phyloP scores from a whole-genome alignment of 176 grass and related monocot species.

The Avena sativa region DNA sequence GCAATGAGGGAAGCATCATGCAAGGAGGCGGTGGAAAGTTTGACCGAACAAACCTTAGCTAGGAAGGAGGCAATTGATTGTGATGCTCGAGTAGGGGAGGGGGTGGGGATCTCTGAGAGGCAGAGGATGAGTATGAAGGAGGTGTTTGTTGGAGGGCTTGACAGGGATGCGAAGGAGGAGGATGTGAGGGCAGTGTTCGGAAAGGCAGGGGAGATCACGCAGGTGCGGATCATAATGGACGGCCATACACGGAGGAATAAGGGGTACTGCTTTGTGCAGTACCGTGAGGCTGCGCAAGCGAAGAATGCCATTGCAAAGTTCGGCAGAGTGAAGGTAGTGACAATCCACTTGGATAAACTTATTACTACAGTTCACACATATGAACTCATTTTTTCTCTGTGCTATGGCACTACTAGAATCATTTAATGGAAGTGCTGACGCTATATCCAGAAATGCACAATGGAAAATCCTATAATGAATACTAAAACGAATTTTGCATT shows the following conservation, averaged over 20 bases:
- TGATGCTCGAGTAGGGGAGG: neutral
- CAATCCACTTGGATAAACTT: neutral
- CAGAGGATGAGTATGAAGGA: slow-evolving; percentile 61
- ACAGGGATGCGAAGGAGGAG: slow-evolving; percentile 56
- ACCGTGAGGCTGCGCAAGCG: slow-evolving; percentile 55
- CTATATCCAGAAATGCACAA: neutral
- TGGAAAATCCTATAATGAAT: neutral
- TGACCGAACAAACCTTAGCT: neutral
- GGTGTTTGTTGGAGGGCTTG: slow-evolving; percentile 73
- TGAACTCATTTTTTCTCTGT: neutral
- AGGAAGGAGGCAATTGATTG: neutral
- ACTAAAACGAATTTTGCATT: neutral
- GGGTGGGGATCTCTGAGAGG: slow-evolving; percentile 42
- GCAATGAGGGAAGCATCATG: neutral
- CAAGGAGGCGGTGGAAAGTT: neutral
- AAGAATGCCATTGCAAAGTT: slow-evolving; percentile 68
- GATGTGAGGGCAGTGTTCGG: slow-evolving; percentile 55
- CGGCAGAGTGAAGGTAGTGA: slow-evolving; percentile 65
- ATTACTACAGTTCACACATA: neutral
- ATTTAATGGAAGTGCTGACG: neutral
- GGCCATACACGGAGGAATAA: slow-evolving; percentile 54
- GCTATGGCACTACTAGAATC: neutral
- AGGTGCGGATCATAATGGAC: slow-evolving; percentile 69
- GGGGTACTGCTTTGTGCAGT: slow-evolving; percentile 71
- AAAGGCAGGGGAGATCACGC: slow-evolving; percentile 54